Base-by-base conservation (phyloP, 2,329 filamentous ascomycete genomes). In the Stachybotrys elegans region DNA sequence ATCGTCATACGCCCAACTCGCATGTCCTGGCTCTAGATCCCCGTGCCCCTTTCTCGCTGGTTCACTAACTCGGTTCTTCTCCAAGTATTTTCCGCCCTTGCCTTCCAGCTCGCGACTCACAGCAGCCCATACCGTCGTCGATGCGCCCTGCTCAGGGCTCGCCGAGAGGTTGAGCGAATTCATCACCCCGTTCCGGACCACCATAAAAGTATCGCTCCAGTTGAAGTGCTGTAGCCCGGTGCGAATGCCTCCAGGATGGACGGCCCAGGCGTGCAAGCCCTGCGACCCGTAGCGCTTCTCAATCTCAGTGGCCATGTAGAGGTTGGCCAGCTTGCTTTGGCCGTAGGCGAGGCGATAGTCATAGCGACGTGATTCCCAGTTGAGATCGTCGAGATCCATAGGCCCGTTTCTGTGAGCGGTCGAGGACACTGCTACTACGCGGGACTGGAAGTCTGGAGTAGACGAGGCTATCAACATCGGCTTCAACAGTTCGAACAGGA, bases 241-340 rank as follows among this genome's bases (percentile, higher is more conserved):
- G 16, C n/a, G 12, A 17, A 40, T 29, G 4, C 19, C 38, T 4
- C 44, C 48, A 40, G 45, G 44, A 22, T 49, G 44, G 4, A 49
- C 11, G 20, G 42, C 44, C 3, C 20, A 42, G 16, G 47, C 37
- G 20, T 71, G 71, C 0, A 78, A 46, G 20, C 69, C 66, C 6
- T 54, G 48, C 2, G 55, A 32, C 5, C 66, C 69, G 51, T 73
- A 76, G 1, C 62, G 62, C 5, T 72, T 63, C 23, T 77, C 72
- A 21, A 78, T 62, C 47, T 73, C 64, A 48, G 71, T 72, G 9
- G 73, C 68, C 52, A 73, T 68, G 48, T 66, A 72, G 20, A 78
- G 66, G 48, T 73, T 76, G n/a, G 75, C 73, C 2, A 67, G 65
- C 52, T 79, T 80, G 36, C 62, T 59, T 49, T 75, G 68, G 0